phyloP scores from a whole-genome alignment of 2,329 filamentous ascomycete genomes.

The Zasmidium citrigriseum region DNA sequence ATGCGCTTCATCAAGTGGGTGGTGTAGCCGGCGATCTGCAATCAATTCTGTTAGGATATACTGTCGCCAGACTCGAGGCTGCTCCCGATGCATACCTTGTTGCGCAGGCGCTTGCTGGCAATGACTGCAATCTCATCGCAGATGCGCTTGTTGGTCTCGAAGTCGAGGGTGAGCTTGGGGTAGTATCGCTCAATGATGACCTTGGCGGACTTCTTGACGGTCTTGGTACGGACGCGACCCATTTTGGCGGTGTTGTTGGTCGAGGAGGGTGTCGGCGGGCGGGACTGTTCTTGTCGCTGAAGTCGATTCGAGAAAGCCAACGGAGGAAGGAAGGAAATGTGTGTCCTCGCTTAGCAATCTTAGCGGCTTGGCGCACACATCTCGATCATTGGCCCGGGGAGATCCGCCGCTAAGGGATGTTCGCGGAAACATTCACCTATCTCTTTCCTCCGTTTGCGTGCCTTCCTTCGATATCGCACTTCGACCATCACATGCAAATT shows the following conservation, averaged over 20 bases:
- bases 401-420: no score
- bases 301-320: neutral
- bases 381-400: no score
- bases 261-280: constrained; percentile 12
- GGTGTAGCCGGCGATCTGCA: constrained; percentile 93
- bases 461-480: no score
- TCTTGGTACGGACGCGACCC: constrained; percentile 63
- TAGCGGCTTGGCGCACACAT: neutral
- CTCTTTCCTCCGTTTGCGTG: no score
- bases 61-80: neutral
- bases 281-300: constrained; percentile 8
- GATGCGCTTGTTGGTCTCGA: constrained; percentile 99
- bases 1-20: constrained; percentile 99
- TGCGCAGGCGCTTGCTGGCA: constrained; percentile 96
- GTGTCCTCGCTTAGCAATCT: neutral
- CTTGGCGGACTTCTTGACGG: constrained; percentile 89
- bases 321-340: neutral
- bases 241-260: constrained; percentile 44
- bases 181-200: constrained; percentile 98
- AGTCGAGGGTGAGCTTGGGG: constrained; percentile 96
- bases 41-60: neutral
- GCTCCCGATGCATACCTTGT: constrained; percentile 70
- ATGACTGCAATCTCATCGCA: constrained; percentile 99
- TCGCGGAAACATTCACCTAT: no score
- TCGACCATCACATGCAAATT: no score